Conservation (phyloP, 345 rosid genomes). For the Dovyalis caffra region DNA sequence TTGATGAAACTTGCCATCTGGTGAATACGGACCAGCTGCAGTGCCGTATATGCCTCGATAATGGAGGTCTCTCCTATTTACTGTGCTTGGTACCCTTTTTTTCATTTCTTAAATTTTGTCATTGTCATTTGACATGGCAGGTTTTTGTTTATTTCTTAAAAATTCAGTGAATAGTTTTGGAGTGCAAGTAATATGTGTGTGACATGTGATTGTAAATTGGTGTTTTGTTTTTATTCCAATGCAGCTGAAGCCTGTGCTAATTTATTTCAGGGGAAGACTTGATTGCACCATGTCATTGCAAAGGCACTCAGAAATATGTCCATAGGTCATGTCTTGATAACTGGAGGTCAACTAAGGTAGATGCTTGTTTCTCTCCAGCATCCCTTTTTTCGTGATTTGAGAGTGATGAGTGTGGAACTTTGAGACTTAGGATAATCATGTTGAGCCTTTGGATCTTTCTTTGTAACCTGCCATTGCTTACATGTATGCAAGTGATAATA, state of each 20-base stretch:
- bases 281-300: conserved; percentile 97
- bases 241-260: conserved; percentile 14
- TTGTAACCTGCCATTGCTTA: neutral
- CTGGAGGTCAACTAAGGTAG: conserved; percentile 98
- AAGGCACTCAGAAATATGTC: conserved; percentile 95
- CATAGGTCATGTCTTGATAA: conserved; percentile 97
- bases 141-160: neutral
- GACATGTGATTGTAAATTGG: neutral
- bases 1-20: conserved; percentile 63
- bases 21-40: conserved; percentile 76
- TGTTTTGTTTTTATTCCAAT: conserved; percentile 7
- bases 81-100: conserved; percentile 22
- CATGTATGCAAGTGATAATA: neutral
- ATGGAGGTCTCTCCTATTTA: conserved; percentile 56
- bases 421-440: neutral
- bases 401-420: neutral
- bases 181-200: neutral
- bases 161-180: neutral
- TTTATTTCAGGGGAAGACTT: conserved; percentile 75
- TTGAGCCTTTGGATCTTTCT: neutral
- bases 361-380: neutral
- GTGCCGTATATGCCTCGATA: conserved; percentile 96
- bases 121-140: conserved; percentile 13
- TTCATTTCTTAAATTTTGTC: conserved; percentile 2
- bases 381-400: conserved; percentile 13